Conservation (phyloP, 495 filamentous ascomycete genomes). For the Trichoderma erinaceum region DNA sequence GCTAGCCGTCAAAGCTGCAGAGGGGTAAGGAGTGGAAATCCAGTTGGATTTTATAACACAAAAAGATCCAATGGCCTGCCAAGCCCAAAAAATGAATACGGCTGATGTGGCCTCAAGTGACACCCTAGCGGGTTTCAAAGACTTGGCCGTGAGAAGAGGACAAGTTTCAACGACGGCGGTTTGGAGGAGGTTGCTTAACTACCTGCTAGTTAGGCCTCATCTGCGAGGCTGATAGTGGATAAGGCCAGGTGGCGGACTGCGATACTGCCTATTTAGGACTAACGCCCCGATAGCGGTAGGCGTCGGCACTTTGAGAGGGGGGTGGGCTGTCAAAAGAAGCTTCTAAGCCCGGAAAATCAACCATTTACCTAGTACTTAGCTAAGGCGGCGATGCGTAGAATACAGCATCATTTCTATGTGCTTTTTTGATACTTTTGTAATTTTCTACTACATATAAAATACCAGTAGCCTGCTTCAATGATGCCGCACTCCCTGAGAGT, state of each 20-base stretch:
- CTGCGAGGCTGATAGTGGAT: conserved; percentile 5
- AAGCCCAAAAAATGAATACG: not conserved
- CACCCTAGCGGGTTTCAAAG: conserved; percentile 6
- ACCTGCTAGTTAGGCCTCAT: not conserved
- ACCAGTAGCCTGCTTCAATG: conserved; percentile 12
- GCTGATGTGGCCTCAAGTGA: conserved; percentile 9
- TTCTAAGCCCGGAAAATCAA: not conserved
- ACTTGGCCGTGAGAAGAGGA: conserved; percentile 12
- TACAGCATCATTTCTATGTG: not conserved
- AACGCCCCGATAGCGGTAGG: not conserved
- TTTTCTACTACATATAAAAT: conserved; percentile 7
- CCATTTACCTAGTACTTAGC: not conserved
- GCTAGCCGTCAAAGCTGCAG: not conserved
- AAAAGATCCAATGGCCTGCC: not conserved
- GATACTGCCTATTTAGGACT: not conserved
- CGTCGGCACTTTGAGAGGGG: not conserved
- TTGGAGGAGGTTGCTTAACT: not conserved
- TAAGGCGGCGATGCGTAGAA: not conserved
- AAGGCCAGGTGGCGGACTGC: conserved; percentile 1
- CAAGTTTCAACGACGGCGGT: not conserved
- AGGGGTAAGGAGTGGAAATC: not conserved
- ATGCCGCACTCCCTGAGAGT: conserved; percentile 7
- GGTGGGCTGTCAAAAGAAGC: not conserved
- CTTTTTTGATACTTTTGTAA: not conserved
- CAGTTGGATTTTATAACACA: not conserved